phyloP scores from a whole-genome alignment of 352 stramenopile genomes.

The Hyphochytrium catenoides region DNA sequence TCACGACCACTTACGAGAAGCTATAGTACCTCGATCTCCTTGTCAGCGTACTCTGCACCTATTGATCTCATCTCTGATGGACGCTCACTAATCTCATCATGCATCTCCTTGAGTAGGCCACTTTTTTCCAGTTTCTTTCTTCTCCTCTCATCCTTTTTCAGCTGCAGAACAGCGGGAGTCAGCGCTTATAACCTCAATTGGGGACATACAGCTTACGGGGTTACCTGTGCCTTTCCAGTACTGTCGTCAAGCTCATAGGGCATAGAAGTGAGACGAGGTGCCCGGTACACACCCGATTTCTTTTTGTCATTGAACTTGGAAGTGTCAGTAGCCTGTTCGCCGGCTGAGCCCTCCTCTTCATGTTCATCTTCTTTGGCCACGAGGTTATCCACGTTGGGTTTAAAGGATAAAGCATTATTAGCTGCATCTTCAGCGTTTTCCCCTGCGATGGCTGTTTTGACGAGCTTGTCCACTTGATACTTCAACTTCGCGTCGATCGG shows the following conservation, averaged over 20 bases:
- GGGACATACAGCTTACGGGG: too few relatives aligned
- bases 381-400: slow-evolving; percentile 41
- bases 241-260: slow-evolving; percentile 60
- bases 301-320: too few relatives aligned
- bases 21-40: slow-evolving; percentile 44
- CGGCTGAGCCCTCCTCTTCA: slow-evolving; percentile 9
- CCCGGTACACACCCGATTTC: slow-evolving; percentile 45
- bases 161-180: too few relatives aligned
- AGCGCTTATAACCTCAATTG: too few relatives aligned
- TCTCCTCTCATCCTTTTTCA: slow-evolving; percentile 33
- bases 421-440: slow-evolving; percentile 26
- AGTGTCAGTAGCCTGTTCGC: too few relatives aligned
- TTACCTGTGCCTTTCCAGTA: slow-evolving; percentile 38
- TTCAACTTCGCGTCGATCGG: slow-evolving; percentile 60
- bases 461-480: slow-evolving; percentile 70
- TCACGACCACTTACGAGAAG: too few relatives aligned
- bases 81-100: slow-evolving; percentile 55
- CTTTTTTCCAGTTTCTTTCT: slow-evolving; percentile 37
- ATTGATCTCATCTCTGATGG: slow-evolving; percentile 34
- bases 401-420: slow-evolving; percentile 47
- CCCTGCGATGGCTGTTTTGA: slow-evolving; percentile 53
- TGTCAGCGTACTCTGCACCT: slow-evolving; percentile 29
- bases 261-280: slow-evolving; percentile 37
- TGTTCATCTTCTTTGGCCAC: slow-evolving; percentile 22
- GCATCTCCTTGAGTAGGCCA: slow-evolving; percentile 47